These are phyloP conservation scores for Tolypocladium ophioglossoides DNA, from an alignment of 2,329 filamentous ascomycete genomes.

Conservation along the genomic window DNA sequence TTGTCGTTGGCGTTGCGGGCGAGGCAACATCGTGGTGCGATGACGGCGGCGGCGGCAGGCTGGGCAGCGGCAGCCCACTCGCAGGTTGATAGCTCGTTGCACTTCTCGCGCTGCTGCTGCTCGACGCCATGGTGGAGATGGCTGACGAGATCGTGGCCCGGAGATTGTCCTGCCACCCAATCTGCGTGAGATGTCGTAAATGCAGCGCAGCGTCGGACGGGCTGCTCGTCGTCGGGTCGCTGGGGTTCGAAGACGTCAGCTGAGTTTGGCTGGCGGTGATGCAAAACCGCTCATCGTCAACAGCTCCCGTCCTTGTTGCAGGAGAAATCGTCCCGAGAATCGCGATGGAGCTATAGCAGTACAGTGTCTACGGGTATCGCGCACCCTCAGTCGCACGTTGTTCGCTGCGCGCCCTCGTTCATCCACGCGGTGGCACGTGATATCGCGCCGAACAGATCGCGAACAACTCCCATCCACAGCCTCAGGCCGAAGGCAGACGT, in stretches of 20 bases:
- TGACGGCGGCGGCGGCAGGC: not conserved
- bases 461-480: not conserved
- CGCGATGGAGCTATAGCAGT: not conserved
- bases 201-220: not conserved
- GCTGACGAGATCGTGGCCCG: not conserved
- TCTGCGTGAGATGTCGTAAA: not conserved
- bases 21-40: not conserved
- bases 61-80: not conserved
- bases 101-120: not conserved
- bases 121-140: conserved; percentile 1
- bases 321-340: not conserved
- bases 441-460: not conserved
- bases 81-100: not conserved
- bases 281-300: not conserved
- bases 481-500: not conserved
- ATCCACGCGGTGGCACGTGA: conserved; percentile 2
- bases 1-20: not conserved
- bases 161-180: not conserved
- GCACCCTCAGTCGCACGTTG: not conserved
- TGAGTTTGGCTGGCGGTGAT: not conserved
- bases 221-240: not conserved
- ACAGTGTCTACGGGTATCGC: not conserved
- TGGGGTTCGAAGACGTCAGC: not conserved
- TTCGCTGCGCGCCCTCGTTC: no score
- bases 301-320: not conserved